These are phyloP conservation scores for Xenoacremonium recifei DNA, from an alignment of 2,329 filamentous ascomycete genomes.

Conservation along the genomic window DNA sequence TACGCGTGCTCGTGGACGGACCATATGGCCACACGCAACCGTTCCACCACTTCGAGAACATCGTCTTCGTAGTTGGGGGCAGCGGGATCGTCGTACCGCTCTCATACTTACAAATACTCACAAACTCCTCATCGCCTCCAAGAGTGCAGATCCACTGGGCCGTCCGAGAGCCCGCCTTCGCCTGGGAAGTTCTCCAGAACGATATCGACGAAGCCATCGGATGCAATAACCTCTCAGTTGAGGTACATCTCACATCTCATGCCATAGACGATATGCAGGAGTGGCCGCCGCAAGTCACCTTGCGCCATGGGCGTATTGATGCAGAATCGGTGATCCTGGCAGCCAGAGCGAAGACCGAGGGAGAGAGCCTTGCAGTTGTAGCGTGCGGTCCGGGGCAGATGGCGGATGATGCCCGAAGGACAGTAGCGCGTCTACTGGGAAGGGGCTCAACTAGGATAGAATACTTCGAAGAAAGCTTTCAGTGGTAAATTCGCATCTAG, in stretches of 20 bases:
- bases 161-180: slow-evolving; percentile 39
- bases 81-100: slow-evolving; percentile 44
- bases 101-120: slow-evolving; percentile 34
- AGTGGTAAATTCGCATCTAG: slow-evolving; percentile 40
- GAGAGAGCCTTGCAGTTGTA: slow-evolving; percentile 37
- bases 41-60: slow-evolving; percentile 35
- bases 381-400: slow-evolving; percentile 44
- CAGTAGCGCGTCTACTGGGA: slow-evolving; percentile 31
- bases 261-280: slow-evolving; percentile 5
- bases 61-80: slow-evolving; percentile 45
- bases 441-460: slow-evolving; percentile 29
- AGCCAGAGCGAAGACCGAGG: slow-evolving; percentile 17
- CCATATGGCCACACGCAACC: slow-evolving; percentile 43
- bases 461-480: slow-evolving; percentile 44
- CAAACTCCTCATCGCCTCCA: slow-evolving; percentile 8
- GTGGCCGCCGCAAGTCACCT: slow-evolving; percentile 14
- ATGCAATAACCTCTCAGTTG: slow-evolving; percentile 30
- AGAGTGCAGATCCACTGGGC: slow-evolving; percentile 41
- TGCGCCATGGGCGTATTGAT: slow-evolving; percentile 31
- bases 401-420: slow-evolving; percentile 41
- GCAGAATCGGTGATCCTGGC: slow-evolving; percentile 30
- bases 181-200: slow-evolving; percentile 30
- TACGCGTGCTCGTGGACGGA: slow-evolving; percentile 42
- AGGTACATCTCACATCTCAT: slow-evolving; percentile 35
- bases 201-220: slow-evolving; percentile 31